phyloP scores from a whole-genome alignment of 2,329 filamentous ascomycete species.

The Colletotrichum siamense region DNA sequence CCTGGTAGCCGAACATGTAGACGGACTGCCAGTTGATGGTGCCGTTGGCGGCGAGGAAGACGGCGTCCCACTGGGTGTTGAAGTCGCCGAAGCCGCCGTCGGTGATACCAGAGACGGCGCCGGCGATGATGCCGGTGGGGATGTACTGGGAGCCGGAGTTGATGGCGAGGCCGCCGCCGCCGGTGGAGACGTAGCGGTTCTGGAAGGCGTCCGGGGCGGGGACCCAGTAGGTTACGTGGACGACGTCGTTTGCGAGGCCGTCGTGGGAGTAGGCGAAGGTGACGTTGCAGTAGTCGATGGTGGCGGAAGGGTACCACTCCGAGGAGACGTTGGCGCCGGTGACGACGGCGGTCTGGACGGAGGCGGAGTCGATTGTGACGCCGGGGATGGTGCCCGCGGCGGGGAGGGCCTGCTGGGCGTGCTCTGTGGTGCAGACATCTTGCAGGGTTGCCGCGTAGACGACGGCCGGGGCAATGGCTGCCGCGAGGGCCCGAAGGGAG shows the following conservation, averaged over 20 bases:
- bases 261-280: slow-evolving; percentile 50
- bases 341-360: slow-evolving; percentile 32
- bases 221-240: slow-evolving; percentile 45
- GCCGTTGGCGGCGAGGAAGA: slow-evolving; percentile 39
- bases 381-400: slow-evolving; percentile 27
- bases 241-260: slow-evolving; percentile 35
- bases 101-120: slow-evolving; percentile 53
- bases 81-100: slow-evolving; percentile 57
- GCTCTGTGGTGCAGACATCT: slow-evolving; percentile 25
- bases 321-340: slow-evolving; percentile 35
- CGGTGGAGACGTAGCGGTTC: slow-evolving; percentile 50
- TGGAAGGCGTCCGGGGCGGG: slow-evolving; percentile 47
- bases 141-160: slow-evolving; percentile 36
- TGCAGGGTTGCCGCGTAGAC: slow-evolving; percentile 23
- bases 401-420: slow-evolving; percentile 27
- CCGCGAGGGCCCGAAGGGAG: not conserved
- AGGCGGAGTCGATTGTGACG: slow-evolving; percentile 31
- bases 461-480: not conserved
- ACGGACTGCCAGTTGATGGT: slow-evolving; percentile 13
- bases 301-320: slow-evolving; percentile 32
- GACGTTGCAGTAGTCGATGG: slow-evolving; percentile 49
- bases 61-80: slow-evolving; percentile 39
- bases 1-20: slow-evolving; percentile 11
- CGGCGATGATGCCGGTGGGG: slow-evolving; percentile 47
- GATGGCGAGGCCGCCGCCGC: slow-evolving; percentile 52